phyloP scores from a whole-genome alignment of 1,139 yeast species.

The Candida labiduridarum region DNA sequence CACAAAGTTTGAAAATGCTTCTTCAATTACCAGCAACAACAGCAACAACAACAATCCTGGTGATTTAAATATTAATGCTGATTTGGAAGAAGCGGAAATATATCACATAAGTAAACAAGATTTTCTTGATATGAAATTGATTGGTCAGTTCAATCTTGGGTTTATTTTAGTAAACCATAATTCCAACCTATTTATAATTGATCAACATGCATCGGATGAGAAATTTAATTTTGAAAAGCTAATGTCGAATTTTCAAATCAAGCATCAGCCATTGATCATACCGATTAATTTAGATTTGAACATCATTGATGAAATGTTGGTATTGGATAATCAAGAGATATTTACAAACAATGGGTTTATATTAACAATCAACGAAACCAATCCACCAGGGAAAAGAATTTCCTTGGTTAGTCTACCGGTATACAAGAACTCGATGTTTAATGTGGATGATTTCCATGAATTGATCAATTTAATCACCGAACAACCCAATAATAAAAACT shows the following conservation, averaged over 20 bases:
- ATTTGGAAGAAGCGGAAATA: constrained; percentile 42
- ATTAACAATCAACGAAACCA: constrained; percentile 43
- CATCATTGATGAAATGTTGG: constrained; percentile 74
- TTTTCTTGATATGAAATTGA: constrained; percentile 68
- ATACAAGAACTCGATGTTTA: constrained; percentile 71
- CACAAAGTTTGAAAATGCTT: not conserved
- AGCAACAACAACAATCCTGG: not conserved
- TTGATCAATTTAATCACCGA: constrained; percentile 59
- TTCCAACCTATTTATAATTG: constrained; percentile 76
- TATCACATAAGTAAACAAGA: constrained; percentile 63
- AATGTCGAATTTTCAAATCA: constrained; percentile 49
- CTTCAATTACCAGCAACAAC: not conserved
- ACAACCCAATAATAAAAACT: constrained; percentile 33
- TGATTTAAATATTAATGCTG: constrained; percentile 20
- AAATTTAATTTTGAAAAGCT: constrained; percentile 83
- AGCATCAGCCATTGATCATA: constrained; percentile 69
- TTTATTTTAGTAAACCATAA: constrained; percentile 69
- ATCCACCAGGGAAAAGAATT: constrained; percentile 59
- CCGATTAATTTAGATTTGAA: constrained; percentile 69
- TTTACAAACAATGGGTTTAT: constrained; percentile 79
- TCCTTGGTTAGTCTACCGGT: constrained; percentile 66
- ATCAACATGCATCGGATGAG: constrained; percentile 98
- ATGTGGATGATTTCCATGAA: constrained; percentile 71
- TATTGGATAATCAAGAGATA: constrained; percentile 56
- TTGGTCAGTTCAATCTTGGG: constrained; percentile 94